Conservation (phyloP, 108 stramenopile genomes). For the Pseudonitzschia pungens region DNA sequence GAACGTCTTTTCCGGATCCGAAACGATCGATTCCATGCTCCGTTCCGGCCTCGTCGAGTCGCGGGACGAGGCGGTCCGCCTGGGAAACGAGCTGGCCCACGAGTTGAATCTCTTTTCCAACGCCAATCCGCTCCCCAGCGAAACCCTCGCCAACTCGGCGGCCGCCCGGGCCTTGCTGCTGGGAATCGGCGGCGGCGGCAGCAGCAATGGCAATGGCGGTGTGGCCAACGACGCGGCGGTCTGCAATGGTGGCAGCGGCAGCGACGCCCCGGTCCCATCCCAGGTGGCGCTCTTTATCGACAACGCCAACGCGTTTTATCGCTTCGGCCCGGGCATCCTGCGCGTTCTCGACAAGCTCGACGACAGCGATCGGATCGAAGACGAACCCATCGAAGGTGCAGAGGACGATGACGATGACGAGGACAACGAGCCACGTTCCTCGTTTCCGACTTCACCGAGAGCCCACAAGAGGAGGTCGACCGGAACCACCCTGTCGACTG, state of each 20-base stretch:
- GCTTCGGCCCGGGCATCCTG: slow-evolving; percentile 12
- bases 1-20: slow-evolving; percentile 4
- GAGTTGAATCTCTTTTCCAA: not conserved
- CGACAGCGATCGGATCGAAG: not conserved
- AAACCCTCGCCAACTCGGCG: not conserved
- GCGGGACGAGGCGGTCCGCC: not conserved
- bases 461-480: not conserved
- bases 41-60: not conserved
- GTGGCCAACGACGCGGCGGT: not conserved
- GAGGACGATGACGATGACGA: not conserved
- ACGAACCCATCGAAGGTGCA: not conserved
- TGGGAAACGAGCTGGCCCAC: slow-evolving; percentile 4
- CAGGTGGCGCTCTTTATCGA: not conserved
- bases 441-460: not conserved
- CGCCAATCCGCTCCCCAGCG: not conserved
- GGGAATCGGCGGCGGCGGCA: not conserved
- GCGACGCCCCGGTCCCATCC: not conserved
- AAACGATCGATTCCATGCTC: slow-evolving; percentile 10
- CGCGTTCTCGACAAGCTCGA: not conserved
- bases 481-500: not conserved
- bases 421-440: no score
- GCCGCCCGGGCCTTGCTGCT: not conserved
- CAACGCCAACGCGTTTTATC: not conserved
- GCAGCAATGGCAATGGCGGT: not conserved
- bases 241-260: not conserved